phyloP scores from a whole-genome alignment of 257 asterid species.

The Primulina tabacum region DNA sequence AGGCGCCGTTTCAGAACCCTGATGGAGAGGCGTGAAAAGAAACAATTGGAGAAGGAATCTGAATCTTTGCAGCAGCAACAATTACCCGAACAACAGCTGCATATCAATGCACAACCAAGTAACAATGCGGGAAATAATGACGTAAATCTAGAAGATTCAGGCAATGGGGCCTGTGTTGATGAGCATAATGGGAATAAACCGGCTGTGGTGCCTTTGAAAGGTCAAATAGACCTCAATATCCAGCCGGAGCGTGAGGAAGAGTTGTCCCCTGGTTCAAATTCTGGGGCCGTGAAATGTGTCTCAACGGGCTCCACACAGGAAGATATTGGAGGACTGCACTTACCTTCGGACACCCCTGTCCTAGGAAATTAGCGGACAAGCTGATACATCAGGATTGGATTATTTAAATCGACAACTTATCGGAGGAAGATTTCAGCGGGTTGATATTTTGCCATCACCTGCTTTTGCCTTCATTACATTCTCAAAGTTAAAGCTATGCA shows the following conservation, averaged over 20 bases:
- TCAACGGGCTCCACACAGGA: conserved; percentile 29
- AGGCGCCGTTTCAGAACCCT: conserved; percentile 59
- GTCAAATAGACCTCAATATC: conserved; percentile 78
- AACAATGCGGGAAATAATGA: conserved; percentile 11
- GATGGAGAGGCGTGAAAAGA: conserved; percentile 59
- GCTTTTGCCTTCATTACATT: background rate
- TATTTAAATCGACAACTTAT: background rate
- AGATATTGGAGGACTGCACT: conserved; percentile 35
- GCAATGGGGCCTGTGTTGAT: conserved; percentile 30
- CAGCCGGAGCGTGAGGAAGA: conserved; percentile 87
- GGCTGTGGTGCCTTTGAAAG: conserved; percentile 48
- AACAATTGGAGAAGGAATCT: conserved; percentile 49
- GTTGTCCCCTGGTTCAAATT: conserved; percentile 40
- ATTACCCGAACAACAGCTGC: conserved; percentile 28
- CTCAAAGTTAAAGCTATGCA: background rate
- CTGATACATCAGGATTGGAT: conserved; percentile 30
- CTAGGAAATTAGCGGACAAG: conserved; percentile 30
- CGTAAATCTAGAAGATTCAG: conserved; percentile 31
- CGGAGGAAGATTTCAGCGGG: too few species aligned
- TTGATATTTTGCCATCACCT: background rate
- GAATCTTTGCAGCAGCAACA: conserved; percentile 38
- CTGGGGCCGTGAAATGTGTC: conserved; percentile 27
- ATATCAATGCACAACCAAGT: conserved; percentile 15
- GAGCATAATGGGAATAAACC: conserved; percentile 28
- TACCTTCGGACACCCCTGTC: conserved; percentile 16